Base-by-base conservation (phyloP, 129 eudicot genomes). In the Tagetes erecta region DNA sequence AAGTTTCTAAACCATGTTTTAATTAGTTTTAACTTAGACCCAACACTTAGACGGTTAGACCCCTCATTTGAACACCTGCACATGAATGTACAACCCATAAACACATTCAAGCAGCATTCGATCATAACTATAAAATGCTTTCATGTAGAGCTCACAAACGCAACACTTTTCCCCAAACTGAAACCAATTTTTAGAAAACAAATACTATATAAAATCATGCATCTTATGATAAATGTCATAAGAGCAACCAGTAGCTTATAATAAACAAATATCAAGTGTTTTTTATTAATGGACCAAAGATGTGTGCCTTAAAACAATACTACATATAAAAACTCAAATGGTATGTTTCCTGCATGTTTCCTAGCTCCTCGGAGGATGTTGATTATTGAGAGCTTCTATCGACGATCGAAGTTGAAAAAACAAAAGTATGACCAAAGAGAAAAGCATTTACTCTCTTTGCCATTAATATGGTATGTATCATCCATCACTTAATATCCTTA, bases 331-430 rank as follows among this genome's bases (percentile, higher is more conserved):
- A 55, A 44, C 44, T 52, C 27, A 34, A 53, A 13, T 33, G 27
- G 13, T 6, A 44, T 6, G 49, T 8, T 44, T 44, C 49, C 49
- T 20, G 27, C 27, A 20, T 20, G 27, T 20, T 20, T 20, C 27
- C 27, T 20, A 20, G 27, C 27, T 44, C 49, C 8, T 44, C 11
- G 8, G 8, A 7, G 11, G 10, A 44, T 44, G 37, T 52, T 65
- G 52, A 64, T 57, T 44, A 49, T 52, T 65, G 52, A 64, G 41
- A 56, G 68, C 57, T 72, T 72, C 62, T 51, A 35, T 36, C 0
- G 58, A 72, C 42, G 45, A 10, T 42, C 46, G 42, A 67, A 6
- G 72, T 27, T 51, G 41, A 20, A 75, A 64, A 40, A 75, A 41
- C 73, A 40, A 67, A 67, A 20, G 27, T 20, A 20, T 20, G 27